Base-by-base conservation (phyloP, 1,284 basidiomycete species). In the Vanrija sp. region DNA sequence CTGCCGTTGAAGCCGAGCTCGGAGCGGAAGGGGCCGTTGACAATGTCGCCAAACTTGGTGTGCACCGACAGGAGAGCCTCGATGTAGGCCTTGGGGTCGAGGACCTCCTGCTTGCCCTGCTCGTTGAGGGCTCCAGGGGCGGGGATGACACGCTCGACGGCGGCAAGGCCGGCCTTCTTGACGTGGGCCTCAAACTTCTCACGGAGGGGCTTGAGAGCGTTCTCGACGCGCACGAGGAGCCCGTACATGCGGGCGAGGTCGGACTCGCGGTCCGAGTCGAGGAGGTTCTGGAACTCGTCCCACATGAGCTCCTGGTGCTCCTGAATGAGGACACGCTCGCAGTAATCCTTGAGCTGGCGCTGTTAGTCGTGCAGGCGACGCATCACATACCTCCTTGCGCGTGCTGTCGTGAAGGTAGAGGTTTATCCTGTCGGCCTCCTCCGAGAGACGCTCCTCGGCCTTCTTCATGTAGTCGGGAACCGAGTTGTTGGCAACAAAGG, bases 381-480 rank as follows among this genome's bases (percentile, higher is more conserved):
- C 6, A n/a, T 0, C 14, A 69, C 78, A 56, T 47, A 79, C 77
- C 23, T 85, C 82, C 75, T 89, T 89, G 64, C 88, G 84, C 8
- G 93, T 95, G 67, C 85, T 85, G 37, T 85, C 86, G 75, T 98
- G 89, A 59, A 98, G 81, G 75, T 97, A 98, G 51, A 94, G 82
- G 72, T 96, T 93, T 37, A 98, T 91, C 37, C 96, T 85, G 64
- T 95, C 89, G 72, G 95, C 91, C 72, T 99, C 96, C 75, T 99
- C 95, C 56, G 85, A 83, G 54, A 98, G 78, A 25, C 96, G 84
- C 64, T 87, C 86, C 70, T 98, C 94, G 3, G 92, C 96, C 78
- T 93, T 95, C 81, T 88, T 93, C 75, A 99, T 83, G 76, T 98
- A 99, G 74, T 98, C 96, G 22, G 92, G 89, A 35, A 98, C 89